A percentile compares a stretch with the other conserved stretches of the same genome.
Evolutionary conservation across 768 basidiomycete genomes (phyloP).

Genomic region (Holtermannia corniformis): DNA sequence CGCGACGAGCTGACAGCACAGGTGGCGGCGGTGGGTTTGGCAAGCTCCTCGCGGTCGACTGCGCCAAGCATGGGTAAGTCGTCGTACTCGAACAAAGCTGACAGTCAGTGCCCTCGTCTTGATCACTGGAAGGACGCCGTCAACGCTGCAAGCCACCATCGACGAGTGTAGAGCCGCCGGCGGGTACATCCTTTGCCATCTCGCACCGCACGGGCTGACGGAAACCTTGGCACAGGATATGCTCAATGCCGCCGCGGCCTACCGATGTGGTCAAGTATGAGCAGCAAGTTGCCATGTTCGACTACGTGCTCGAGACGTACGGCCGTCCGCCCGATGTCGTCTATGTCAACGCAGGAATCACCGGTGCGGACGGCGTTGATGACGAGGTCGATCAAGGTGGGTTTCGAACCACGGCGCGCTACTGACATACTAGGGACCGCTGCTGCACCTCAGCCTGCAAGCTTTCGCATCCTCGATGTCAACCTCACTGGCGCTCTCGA

Average conservation of each 20-base stretch:
- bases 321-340: background rate
- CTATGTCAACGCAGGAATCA: background rate
- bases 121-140: background rate
- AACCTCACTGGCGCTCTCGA: background rate
- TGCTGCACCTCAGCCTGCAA: background rate
- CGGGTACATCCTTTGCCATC: background rate
- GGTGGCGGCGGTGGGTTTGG: background rate
- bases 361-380: background rate
- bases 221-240: background rate
- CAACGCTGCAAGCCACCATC: background rate
- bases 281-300: background rate
- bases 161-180: background rate
- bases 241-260: background rate
- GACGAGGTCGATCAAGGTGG: background rate
- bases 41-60: background rate
- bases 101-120: background rate
- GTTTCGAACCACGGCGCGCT: no score
- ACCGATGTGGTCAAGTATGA: background rate
- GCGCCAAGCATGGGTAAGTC: background rate
- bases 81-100: background rate
- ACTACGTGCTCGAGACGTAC: background rate
- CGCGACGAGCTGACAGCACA: background rate
- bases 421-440: no score
- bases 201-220: background rate
- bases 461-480: background rate